Evolutionary conservation across 2,329 filamentous ascomycete species (phyloP), one percentile per base, ranked within the genome.

Genomic region (Microsporum audouinii): DNA sequence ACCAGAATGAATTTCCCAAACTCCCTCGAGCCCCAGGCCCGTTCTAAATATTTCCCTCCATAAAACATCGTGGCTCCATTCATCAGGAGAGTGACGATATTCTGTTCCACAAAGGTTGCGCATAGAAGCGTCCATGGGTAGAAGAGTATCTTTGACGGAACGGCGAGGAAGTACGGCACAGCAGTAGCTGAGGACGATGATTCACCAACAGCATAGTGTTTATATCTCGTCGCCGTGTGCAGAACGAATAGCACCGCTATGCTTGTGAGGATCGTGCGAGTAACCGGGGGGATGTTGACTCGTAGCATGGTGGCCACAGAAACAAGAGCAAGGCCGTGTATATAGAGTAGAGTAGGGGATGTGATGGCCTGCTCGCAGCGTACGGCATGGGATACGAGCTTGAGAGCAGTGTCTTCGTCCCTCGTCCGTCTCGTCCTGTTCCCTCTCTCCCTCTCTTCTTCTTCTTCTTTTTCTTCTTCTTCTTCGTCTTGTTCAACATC

Each of bases 41-140:
- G 82, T 80, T 99, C 94, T 27, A 99, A 83, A 74, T 99, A 99
- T 68, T 91, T 85, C 7, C 94, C 94, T 60, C 92, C 92, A 77
- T 96, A 89, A 74, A 91, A 95, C 60, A 97, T 76, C 0, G 91
- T 91, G 49, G 86, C 78, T 33, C 82, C 86, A 56, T 89, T 90
- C 61, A 95, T 84, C 31, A 84, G 76, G 49, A 96, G 80, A 8
- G 90, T 95, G 70, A 96, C 88, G 68, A 97, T 80, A 73, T 97
- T 97, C 75, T 89, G 88, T 78, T 99, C 94, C 57, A 96, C 90
- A 61, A 96, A 82, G 0, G 91, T 89, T 1, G 91, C 88, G 2
- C 89, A 88, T 61, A 95, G 69, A 65, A 96, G 88, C 0, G 91
- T 95, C 94, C 94, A 99, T 0, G 94, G 94, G 71, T 95, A 96